phyloP scores from a whole-genome alignment of 2,329 filamentous ascomycete genomes.

The Xylaria sp. region DNA sequence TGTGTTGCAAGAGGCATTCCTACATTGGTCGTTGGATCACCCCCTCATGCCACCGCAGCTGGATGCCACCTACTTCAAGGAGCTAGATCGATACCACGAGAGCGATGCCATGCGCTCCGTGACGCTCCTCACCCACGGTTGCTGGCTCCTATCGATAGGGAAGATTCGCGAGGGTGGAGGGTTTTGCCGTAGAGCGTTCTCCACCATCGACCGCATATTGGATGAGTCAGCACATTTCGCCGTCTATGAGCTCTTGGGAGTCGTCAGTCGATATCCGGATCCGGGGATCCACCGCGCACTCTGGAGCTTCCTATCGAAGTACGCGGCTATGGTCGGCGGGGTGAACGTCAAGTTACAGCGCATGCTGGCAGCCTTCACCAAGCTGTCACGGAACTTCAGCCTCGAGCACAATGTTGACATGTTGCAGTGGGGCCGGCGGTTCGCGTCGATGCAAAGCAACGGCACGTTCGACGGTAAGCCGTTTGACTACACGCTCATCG shows the following conservation, averaged over 20 bases:
- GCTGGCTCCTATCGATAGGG: conserved; percentile 44
- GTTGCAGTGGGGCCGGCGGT: conserved; percentile 41
- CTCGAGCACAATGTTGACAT: conserved; percentile 40
- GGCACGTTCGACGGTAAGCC: conserved; percentile 44
- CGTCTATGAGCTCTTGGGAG: conserved; percentile 32
- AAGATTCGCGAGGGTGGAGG: conserved; percentile 39
- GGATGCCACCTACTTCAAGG: conserved; percentile 37
- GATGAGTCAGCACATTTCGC: conserved; percentile 42
- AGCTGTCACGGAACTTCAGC: conserved; percentile 35
- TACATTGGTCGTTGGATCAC: conserved; percentile 40
- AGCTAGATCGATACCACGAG: conserved; percentile 40
- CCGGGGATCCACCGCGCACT: conserved; percentile 40
- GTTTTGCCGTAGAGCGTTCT: conserved; percentile 42
- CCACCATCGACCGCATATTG: conserved; percentile 40
- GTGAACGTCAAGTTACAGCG: conserved; percentile 40
- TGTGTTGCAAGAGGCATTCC: conserved; percentile 43
- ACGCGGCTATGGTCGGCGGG: conserved; percentile 24
- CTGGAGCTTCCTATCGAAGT: conserved; percentile 43
- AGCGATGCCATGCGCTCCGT: conserved; percentile 43
- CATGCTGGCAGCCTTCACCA: conserved; percentile 40
- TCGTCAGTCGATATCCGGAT: conserved; percentile 33
- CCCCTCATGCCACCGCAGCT: conserved; percentile 28
- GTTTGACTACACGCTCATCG: conserved; percentile 45
- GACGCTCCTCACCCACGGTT: conserved; percentile 41
- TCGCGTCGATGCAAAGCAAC: conserved; percentile 40